Percentiles rank a stretch among this genome's conserved stretches.
These are phyloP conservation scores for Glonium stellatum DNA, from an alignment of 495 filamentous ascomycete genomes.

Conservation along the genomic window DNA sequence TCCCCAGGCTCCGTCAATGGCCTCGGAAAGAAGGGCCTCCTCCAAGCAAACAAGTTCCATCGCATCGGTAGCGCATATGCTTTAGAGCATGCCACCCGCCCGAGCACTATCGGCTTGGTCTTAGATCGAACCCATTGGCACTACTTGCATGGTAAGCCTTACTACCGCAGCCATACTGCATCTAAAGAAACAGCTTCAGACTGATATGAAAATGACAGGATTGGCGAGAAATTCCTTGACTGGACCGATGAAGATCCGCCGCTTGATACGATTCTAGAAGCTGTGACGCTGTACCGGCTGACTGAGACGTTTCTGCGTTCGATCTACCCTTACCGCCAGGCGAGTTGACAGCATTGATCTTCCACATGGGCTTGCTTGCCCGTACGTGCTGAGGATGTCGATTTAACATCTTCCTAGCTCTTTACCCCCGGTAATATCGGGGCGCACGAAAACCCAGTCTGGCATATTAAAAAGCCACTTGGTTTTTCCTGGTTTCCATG, in stretches of 20 bases:
- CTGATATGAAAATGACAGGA: constrained; percentile 33
- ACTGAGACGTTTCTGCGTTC: constrained; percentile 51
- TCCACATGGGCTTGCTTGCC: too few relatives aligned
- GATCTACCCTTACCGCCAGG: constrained; percentile 50
- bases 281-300: constrained; percentile 59
- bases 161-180: too few relatives aligned
- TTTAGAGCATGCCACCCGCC: constrained; percentile 51
- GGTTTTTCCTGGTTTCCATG: constrained; percentile 52
- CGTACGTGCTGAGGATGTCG: too few relatives aligned
- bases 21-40: too few relatives aligned
- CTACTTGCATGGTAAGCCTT: constrained; percentile 55
- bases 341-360: too few relatives aligned
- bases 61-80: constrained; percentile 42
- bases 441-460: constrained; percentile 17
- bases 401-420: too few relatives aligned
- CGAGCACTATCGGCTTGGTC: constrained; percentile 55
- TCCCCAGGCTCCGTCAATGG: too few relatives aligned
- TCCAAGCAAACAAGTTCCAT: too few relatives aligned
- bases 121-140: constrained; percentile 51
- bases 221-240: constrained; percentile 60
- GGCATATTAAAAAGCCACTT: constrained; percentile 48
- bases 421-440: constrained; percentile 27
- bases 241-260: constrained; percentile 53
- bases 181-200: too few relatives aligned
- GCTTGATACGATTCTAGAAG: constrained; percentile 49